These are phyloP conservation scores for Cyathus striatus DNA, from an alignment of 768 basidiomycete species.

Conservation along the genomic window DNA sequence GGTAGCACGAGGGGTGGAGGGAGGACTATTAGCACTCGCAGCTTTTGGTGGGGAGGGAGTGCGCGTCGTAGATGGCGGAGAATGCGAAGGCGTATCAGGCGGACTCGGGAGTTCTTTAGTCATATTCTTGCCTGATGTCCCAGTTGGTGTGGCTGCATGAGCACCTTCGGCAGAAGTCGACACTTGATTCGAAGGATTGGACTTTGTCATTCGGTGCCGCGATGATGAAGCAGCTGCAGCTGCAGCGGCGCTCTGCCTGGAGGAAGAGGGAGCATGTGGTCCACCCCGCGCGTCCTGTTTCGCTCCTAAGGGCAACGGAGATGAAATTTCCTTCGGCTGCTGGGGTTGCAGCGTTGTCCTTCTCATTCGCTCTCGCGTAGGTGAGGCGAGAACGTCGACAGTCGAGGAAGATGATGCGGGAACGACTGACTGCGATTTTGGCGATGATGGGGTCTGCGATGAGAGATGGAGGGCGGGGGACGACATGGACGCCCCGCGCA, in stretches of 20 bases:
- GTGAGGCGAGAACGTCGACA: slow-evolving; percentile 39
- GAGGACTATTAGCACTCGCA: slow-evolving; percentile 12
- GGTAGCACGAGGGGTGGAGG: slow-evolving; percentile 12
- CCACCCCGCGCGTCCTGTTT: slow-evolving; percentile 7
- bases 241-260: no score
- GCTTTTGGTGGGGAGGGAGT: slow-evolving; percentile 26
- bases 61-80: slow-evolving; percentile 28
- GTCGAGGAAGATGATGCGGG: slow-evolving; percentile 43
- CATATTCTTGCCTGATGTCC: slow-evolving; percentile 18
- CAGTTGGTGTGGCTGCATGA: slow-evolving; percentile 15
- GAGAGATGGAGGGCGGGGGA: slow-evolving; percentile 68
- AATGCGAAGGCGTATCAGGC: slow-evolving; percentile 45
- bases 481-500: slow-evolving; percentile 68
- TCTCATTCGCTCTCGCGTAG: slow-evolving; percentile 38
- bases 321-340: slow-evolving; percentile 11
- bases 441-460: slow-evolving; percentile 49
- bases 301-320: slow-evolving; percentile 6
- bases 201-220: slow-evolving; percentile 22
- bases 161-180: slow-evolving; percentile 13
- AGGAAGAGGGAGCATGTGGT: slow-evolving; percentile 2
- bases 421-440: slow-evolving; percentile 43
- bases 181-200: slow-evolving; percentile 20
- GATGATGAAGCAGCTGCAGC: slow-evolving; percentile 9
- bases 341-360: slow-evolving; percentile 31
- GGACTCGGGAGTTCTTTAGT: slow-evolving; percentile 38